Evolutionary conservation across 495 filamentous ascomycete genomes (phyloP).

Genomic region (Tuber borchii): DNA sequence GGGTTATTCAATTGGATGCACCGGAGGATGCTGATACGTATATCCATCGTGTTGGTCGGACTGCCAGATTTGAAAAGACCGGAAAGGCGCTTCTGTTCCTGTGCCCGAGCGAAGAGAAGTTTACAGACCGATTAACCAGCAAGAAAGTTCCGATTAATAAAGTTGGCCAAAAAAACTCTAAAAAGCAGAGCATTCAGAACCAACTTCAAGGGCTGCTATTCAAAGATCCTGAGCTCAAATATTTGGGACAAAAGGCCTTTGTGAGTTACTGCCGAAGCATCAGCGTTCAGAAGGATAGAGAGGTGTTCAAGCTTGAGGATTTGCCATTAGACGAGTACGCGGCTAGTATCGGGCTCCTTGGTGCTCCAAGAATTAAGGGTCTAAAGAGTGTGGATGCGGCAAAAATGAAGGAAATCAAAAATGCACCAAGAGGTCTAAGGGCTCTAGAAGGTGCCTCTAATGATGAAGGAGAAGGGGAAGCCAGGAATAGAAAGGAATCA

Average conservation of each 20-base stretch:
- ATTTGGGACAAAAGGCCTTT: constrained; percentile 93
- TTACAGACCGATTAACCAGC: constrained; percentile 72
- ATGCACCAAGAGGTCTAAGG: constrained; percentile 56
- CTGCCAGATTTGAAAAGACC: constrained; percentile 82
- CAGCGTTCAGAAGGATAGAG: constrained; percentile 84
- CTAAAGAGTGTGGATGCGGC: constrained; percentile 71
- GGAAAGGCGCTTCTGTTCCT: constrained; percentile 87
- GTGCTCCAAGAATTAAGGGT: constrained; percentile 81
- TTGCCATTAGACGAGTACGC: constrained; percentile 81
- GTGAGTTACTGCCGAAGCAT: constrained; percentile 77
- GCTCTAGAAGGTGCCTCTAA: constrained; percentile 52
- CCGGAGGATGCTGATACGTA: constrained; percentile 96
- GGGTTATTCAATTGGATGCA: constrained; percentile 92
- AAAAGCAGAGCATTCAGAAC: constrained; percentile 74
- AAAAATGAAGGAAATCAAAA: constrained; percentile 69
- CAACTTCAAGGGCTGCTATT: constrained; percentile 90
- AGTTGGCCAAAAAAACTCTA: constrained; percentile 62
- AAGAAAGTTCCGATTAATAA: constrained; percentile 86
- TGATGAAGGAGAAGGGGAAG: constrained; percentile 47
- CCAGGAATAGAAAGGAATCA: constrained; percentile 56
- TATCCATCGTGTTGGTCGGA: constrained; percentile 92
- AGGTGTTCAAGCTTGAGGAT: constrained; percentile 73
- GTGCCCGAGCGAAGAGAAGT: constrained; percentile 81
- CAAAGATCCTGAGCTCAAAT: constrained; percentile 89
- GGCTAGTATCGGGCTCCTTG: constrained; percentile 76